These are phyloP conservation scores for Salvia miltiorrhiza DNA, from an alignment of 257 asterid genomes.

Conservation along the genomic window DNA sequence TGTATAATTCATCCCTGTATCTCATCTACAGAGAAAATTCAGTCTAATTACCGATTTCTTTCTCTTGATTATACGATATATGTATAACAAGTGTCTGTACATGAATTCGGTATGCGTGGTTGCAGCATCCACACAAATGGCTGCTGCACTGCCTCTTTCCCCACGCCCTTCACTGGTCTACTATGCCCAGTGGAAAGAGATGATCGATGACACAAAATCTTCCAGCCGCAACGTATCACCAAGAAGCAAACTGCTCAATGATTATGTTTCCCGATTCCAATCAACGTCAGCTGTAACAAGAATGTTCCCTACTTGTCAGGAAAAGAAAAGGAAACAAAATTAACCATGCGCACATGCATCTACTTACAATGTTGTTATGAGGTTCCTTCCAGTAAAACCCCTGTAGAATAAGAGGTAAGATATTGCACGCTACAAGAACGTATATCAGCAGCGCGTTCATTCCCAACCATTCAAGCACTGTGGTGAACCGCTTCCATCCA, in stretches of 20 bases:
- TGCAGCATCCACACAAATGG: constrained; percentile 19
- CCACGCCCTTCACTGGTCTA: background rate
- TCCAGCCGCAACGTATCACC: background rate
- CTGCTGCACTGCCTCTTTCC: background rate
- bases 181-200: background rate
- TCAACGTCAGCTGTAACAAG: constrained; percentile 1
- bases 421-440: constrained; percentile 58
- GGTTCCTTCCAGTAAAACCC: constrained; percentile 61
- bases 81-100: background rate
- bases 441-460: constrained; percentile 49
- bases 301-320: background rate
- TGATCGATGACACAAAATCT: background rate
- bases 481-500: constrained; percentile 39
- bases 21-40: background rate
- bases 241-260: background rate
- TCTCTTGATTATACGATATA: background rate
- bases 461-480: constrained; percentile 58
- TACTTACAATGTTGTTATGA: constrained; percentile 46
- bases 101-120: background rate
- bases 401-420: constrained; percentile 51
- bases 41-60: background rate
- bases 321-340: background rate
- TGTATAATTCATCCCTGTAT: background rate
- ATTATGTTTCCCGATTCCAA: constrained; percentile 18
- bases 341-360: background rate